Conservation (phyloP, 257 asterid species). For the Nemophila menziesii region DNA sequence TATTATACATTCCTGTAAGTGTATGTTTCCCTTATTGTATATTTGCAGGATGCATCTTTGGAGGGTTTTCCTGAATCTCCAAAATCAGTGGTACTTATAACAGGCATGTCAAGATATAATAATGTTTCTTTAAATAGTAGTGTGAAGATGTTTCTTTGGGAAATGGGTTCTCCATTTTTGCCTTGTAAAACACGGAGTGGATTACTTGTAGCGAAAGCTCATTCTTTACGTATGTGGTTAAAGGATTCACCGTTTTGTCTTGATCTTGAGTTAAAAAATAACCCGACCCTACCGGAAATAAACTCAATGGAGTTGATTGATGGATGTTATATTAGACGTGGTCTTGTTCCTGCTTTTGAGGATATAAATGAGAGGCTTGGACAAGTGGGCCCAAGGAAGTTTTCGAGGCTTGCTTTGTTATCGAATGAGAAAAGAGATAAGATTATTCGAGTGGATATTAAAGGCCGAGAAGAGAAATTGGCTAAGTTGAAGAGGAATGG, state of each 20-base stretch:
- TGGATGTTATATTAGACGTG: constrained; percentile 80
- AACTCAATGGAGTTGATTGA: constrained; percentile 84
- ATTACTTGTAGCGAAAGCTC: constrained; percentile 70
- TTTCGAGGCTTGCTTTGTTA: constrained; percentile 75
- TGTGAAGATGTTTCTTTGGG: constrained; percentile 85
- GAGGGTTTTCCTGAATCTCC: constrained; percentile 93
- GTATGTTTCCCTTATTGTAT: background rate
- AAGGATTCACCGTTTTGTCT: constrained; percentile 88
- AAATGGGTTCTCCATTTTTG: constrained; percentile 92
- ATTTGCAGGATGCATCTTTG: constrained; percentile 84
- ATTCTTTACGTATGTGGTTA: constrained; percentile 80
- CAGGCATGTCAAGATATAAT: constrained; percentile 79
- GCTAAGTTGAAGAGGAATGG: constrained; percentile 35
- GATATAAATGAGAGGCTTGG: constrained; percentile 82
- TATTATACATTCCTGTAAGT: background rate
- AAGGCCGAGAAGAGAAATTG: constrained; percentile 54
- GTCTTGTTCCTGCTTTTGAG: constrained; percentile 80
- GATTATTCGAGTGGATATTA: constrained; percentile 50
- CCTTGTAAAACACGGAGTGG: constrained; percentile 80
- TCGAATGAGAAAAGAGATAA: constrained; percentile 58
- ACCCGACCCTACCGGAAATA: constrained; percentile 38
- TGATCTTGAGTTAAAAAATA: constrained; percentile 83
- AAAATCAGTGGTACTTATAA: constrained; percentile 75
- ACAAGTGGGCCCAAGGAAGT: constrained; percentile 64
- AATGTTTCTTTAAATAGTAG: constrained; percentile 65